phyloP scores from a whole-genome alignment of 176 grass and related monocot species.

The barley (Hordeum vulgare) region DNA sequence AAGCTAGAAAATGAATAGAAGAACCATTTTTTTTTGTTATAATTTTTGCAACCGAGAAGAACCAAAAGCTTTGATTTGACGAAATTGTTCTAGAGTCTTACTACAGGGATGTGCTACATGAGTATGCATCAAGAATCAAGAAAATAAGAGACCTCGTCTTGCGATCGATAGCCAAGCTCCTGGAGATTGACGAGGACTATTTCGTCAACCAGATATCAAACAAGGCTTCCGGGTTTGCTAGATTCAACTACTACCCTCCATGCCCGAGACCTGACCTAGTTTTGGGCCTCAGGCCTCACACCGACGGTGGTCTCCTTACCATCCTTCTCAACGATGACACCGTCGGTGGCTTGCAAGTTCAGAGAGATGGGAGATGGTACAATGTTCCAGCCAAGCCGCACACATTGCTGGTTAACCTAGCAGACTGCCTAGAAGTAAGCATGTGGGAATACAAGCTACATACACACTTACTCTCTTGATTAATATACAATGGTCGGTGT shows the following conservation, averaged over 20 bases:
- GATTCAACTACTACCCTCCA: slow-evolving; percentile 3
- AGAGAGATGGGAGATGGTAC: background rate
- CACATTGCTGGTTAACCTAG: background rate
- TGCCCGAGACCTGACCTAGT: background rate
- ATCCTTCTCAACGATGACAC: background rate
- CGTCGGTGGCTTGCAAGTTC: background rate
- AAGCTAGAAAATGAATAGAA: background rate
- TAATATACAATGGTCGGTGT: background rate
- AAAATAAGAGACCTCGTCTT: background rate
- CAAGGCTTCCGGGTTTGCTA: background rate
- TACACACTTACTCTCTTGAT: background rate
- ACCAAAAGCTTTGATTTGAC: background rate
- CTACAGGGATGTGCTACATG: background rate
- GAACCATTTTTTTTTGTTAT: too few relatives aligned
- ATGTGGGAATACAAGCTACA: background rate
- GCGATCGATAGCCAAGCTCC: background rate
- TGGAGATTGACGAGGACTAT: background rate
- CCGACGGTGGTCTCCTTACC: background rate
- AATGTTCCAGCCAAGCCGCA: background rate
- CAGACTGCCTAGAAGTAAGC: background rate
- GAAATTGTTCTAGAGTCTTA: background rate
- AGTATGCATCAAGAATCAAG: background rate
- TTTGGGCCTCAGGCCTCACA: background rate
- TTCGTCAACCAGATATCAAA: background rate
- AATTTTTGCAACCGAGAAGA: too few relatives aligned